Evolutionary conservation across 345 rosid species (phyloP).

Genomic region (Salix brachista): DNA sequence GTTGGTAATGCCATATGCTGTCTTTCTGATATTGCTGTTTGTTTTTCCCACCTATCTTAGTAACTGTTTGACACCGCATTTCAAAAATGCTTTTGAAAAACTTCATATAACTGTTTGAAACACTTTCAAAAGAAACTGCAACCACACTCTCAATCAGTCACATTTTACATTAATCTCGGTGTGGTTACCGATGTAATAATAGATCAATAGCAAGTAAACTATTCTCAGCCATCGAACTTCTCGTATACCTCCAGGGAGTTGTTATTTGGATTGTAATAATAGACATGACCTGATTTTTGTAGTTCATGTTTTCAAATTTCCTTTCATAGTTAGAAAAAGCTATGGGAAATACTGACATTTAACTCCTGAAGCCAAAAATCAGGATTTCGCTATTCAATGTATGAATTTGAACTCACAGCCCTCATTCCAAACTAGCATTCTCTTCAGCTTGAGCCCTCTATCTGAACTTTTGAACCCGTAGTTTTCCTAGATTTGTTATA

Average conservation of each 20-base stretch:
- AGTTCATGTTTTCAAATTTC: neutral
- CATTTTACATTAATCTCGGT: neutral
- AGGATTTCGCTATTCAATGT: too few relatives aligned
- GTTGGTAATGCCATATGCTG: neutral
- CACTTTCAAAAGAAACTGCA: too few relatives aligned
- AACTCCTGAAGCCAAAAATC: neutral
- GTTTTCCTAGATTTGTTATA: neutral
- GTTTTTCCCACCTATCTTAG: neutral
- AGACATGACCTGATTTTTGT: neutral
- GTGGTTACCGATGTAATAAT: neutral
- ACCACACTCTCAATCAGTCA: neutral
- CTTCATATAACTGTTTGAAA: too few relatives aligned
- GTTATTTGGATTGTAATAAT: neutral
- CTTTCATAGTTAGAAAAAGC: neutral
- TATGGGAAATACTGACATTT: neutral
- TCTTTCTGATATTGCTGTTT: neutral
- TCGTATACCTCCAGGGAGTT: neutral
- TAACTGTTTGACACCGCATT: too few relatives aligned
- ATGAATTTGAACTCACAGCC: neutral
- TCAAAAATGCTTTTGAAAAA: too few relatives aligned
- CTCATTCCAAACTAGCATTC: too few relatives aligned
- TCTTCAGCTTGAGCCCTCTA: neutral
- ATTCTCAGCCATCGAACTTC: too few relatives aligned
- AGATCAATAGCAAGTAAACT: neutral
- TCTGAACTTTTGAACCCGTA: neutral